phyloP scores from a whole-genome alignment of 2,329 filamentous ascomycete genomes.

The Clonostachys sp. region DNA sequence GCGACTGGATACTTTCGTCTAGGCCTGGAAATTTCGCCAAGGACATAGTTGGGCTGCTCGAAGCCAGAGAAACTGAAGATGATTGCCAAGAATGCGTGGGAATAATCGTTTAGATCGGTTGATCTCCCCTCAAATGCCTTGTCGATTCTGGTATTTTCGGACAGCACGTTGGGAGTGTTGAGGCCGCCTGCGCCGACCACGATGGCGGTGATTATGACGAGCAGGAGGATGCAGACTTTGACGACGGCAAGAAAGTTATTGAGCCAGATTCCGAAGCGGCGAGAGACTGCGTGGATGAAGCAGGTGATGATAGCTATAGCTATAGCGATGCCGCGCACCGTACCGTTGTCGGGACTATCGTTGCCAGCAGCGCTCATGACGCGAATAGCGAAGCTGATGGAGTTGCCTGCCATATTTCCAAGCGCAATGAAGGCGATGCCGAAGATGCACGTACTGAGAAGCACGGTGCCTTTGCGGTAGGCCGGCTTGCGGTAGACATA shows the following conservation, averaged over 20 bases:
- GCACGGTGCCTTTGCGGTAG: conserved; percentile 23
- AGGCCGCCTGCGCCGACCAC: conserved; percentile 20
- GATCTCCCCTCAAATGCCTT: conserved; percentile 14
- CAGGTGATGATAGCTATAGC: conserved; percentile 34
- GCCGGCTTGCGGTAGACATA: conserved; percentile 33
- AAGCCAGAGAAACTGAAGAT: conserved; percentile 31
- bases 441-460: conserved; percentile 37
- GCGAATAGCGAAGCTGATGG: conserved; percentile 37
- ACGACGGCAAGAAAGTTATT: conserved; percentile 45
- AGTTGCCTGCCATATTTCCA: conserved; percentile 44
- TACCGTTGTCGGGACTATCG: conserved; percentile 15
- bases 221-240: conserved; percentile 41
- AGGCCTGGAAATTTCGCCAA: conserved; percentile 23
- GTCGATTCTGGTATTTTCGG: conserved; percentile 14
- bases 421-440: conserved; percentile 37
- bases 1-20: conserved; percentile 22
- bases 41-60: conserved; percentile 30
- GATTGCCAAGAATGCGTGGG: conserved; percentile 34
- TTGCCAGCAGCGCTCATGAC: conserved; percentile 26
- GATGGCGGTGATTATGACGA: conserved; percentile 29
- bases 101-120: conserved; percentile 20
- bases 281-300: conserved; percentile 40
- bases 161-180: conserved; percentile 14
- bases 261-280: conserved; percentile 42
- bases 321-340: conserved; percentile 41